phyloP scores from a whole-genome alignment of 2,329 filamentous ascomycete species.

The Lecanosticta acicola region DNA sequence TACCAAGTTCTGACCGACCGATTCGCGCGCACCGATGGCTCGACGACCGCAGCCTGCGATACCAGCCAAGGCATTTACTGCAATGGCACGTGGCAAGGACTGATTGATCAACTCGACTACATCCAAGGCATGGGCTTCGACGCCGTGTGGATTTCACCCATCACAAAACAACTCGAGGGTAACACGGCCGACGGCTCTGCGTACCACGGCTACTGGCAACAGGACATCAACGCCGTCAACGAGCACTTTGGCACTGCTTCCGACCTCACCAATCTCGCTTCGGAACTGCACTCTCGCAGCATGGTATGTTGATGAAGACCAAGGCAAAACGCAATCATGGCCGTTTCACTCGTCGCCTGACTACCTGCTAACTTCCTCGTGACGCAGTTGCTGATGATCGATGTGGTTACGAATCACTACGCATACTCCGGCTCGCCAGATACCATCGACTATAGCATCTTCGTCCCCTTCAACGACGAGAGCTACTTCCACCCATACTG shows the following conservation, averaged over 20 bases:
- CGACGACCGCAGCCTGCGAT: conserved; percentile 36
- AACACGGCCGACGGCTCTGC: conserved; percentile 36
- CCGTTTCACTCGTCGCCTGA: too few species aligned
- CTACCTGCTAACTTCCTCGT: background rate
- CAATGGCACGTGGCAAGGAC: conserved; percentile 55
- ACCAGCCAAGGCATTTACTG: conserved; percentile 46
- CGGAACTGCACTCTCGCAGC: conserved; percentile 32
- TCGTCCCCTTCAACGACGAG: conserved; percentile 37
- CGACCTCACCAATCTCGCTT: conserved; percentile 34
- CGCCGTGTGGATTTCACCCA: conserved; percentile 49
- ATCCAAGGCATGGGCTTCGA: conserved; percentile 47
- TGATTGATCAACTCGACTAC: conserved; percentile 57
- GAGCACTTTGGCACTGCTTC: conserved; percentile 33
- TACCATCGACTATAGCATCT: conserved; percentile 30
- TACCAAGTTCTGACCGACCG: conserved; percentile 42
- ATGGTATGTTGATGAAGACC: conserved; percentile 34
- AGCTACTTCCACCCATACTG: conserved; percentile 51
- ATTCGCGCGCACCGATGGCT: conserved; percentile 37
- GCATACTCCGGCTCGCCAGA: conserved; percentile 29
- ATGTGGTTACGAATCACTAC: conserved; percentile 36
- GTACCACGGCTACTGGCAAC: conserved; percentile 55
- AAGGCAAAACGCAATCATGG: too few species aligned
- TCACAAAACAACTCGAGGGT: conserved; percentile 43
- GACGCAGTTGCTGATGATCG: conserved; percentile 35
- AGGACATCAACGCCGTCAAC: conserved; percentile 43